phyloP scores from a whole-genome alignment of 2,329 filamentous ascomycete species.

The Neobulgaria alba region DNA sequence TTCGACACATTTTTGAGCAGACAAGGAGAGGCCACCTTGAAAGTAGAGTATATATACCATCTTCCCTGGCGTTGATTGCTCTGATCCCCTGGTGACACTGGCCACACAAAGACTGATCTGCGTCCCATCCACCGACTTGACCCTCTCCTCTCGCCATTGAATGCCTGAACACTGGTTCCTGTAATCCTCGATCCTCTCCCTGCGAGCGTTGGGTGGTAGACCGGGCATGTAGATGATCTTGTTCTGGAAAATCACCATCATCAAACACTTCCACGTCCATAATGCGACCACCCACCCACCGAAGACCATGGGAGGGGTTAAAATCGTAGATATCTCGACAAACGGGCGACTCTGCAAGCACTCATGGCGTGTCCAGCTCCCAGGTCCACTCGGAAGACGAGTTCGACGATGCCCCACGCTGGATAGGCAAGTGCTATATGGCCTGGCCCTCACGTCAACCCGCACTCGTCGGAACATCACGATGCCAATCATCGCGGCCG shows the following conservation, averaged over 20 bases:
- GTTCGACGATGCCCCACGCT: neutral
- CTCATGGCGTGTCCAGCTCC: constrained; percentile 1
- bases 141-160: constrained; percentile 57
- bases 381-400: neutral
- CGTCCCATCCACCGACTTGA: constrained; percentile 55
- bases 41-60: constrained; percentile 48
- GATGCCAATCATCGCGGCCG: neutral
- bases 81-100: constrained; percentile 11
- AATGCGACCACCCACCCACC: constrained; percentile 54
- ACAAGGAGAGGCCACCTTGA: constrained; percentile 36
- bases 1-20: constrained; percentile 5
- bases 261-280: constrained; percentile 59
- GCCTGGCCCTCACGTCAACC: neutral
- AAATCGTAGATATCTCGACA: constrained; percentile 11
- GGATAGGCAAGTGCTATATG: neutral
- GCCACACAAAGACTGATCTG: constrained; percentile 50
- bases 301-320: constrained; percentile 50
- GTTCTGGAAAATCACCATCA: constrained; percentile 72
- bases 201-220: constrained; percentile 60
- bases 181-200: constrained; percentile 60
- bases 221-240: constrained; percentile 77
- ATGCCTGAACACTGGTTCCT: constrained; percentile 49
- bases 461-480: neutral
- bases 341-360: constrained; percentile 11
- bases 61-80: neutral